Percentiles rank a stretch among this genome's conserved stretches.
phyloP scores from a whole-genome alignment of 441 rosid species.

The Pelargonium cotyledonis region DNA sequence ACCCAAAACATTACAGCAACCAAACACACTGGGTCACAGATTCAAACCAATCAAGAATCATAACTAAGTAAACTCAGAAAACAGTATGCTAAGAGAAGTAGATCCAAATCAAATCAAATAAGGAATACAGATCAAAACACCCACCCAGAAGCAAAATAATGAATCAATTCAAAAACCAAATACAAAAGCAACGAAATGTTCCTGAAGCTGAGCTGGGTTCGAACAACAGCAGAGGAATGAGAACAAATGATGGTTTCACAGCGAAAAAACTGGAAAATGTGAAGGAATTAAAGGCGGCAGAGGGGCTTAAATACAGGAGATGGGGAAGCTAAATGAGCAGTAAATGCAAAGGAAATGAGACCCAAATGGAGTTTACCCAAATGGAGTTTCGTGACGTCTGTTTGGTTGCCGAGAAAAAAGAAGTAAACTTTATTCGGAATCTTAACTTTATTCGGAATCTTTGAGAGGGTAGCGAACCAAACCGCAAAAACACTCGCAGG shows the following conservation, averaged over 20 bases:
- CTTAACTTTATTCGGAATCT: slow-evolving; percentile 3
- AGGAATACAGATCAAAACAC: not conserved
- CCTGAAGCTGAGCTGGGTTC: not conserved
- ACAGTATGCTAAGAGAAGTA: not conserved
- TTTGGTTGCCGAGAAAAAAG: slow-evolving; percentile 3
- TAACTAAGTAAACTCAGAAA: not conserved
- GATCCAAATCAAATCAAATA: not conserved
- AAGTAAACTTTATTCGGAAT: not conserved
- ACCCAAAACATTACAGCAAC: not conserved
- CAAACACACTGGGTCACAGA: not conserved
- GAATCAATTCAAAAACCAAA: not conserved
- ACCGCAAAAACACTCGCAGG: not conserved
- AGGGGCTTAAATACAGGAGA: slow-evolving; percentile 1
- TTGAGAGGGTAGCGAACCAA: not conserved
- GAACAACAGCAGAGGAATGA: not conserved
- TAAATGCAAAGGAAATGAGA: slow-evolving; percentile 4
- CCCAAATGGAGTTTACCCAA: slow-evolving; percentile 7
- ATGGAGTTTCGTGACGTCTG: not conserved
- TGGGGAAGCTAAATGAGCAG: not conserved
- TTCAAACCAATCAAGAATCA: not conserved
- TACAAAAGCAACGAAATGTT: not conserved
- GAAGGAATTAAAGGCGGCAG: not conserved
- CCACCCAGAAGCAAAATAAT: not conserved
- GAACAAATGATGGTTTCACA: too few species aligned
- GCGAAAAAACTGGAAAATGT: not conserved